Evolutionary conservation across 352 stramenopile genomes (phyloP).

Genomic region (Phytophthora europaea): DNA sequence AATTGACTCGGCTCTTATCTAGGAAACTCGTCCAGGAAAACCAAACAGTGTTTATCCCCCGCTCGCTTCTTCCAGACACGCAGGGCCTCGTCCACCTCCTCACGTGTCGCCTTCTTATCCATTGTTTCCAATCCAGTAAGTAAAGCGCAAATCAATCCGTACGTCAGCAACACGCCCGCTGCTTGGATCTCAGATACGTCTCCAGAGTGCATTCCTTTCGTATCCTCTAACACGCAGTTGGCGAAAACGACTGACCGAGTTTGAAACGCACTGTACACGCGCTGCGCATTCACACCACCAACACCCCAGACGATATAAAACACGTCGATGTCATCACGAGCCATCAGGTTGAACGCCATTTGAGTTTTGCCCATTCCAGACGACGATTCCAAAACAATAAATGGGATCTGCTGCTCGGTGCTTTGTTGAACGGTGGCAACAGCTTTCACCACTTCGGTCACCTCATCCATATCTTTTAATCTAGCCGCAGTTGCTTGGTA

Average conservation of each 20-base stretch:
- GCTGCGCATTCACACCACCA: background rate
- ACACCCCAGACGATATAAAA: slow-evolving; percentile 10
- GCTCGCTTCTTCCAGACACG: background rate
- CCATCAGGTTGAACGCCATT: slow-evolving; percentile 24
- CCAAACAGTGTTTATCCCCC: background rate
- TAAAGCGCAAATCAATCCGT: slow-evolving; percentile 14
- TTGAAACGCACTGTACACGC: background rate
- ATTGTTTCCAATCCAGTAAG: background rate
- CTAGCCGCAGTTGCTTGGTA: background rate
- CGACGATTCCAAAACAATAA: slow-evolving; percentile 15
- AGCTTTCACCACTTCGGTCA: background rate
- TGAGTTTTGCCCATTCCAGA: slow-evolving; percentile 18
- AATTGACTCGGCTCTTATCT: background rate
- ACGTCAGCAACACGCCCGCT: background rate
- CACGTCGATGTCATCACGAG: slow-evolving; percentile 5
- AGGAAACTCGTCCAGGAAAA: slow-evolving; percentile 18
- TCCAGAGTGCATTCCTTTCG: background rate
- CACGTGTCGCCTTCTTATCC: background rate
- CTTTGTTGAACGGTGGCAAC: background rate
- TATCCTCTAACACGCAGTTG: background rate
- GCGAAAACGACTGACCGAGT: background rate
- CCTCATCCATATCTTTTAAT: background rate
- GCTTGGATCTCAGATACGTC: background rate
- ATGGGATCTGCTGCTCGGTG: background rate
- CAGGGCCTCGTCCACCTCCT: background rate